These are phyloP conservation scores for Taphrina sp. DNA, from an alignment of 1,139 yeast genomes.

Conservation along the genomic window DNA sequence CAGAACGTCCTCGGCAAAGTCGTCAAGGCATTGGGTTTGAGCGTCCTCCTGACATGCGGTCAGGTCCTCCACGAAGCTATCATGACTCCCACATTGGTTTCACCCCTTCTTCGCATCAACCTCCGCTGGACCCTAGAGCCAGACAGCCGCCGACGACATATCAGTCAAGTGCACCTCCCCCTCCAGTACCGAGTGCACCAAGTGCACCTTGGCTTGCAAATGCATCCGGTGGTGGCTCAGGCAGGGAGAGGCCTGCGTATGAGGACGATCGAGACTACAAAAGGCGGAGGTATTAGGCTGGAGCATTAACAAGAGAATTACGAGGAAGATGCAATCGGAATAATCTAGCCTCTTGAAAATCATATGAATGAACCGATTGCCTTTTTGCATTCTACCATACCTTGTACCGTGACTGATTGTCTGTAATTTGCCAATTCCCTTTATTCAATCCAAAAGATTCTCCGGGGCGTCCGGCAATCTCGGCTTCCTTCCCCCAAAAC, in stretches of 20 bases:
- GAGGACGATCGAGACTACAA: slow-evolving; percentile 23
- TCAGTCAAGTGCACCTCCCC: slow-evolving; percentile 1
- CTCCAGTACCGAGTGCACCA: slow-evolving; percentile 13
- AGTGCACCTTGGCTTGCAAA: slow-evolving; percentile 28
- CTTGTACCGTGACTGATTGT: too few species aligned
- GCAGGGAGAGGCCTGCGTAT: slow-evolving; percentile 12
- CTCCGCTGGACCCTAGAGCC: slow-evolving; percentile 25
- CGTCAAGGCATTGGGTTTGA: slow-evolving; percentile 27
- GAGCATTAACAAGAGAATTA: too few species aligned
- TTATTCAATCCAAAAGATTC: too few species aligned
- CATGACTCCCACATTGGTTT: slow-evolving; percentile 11
- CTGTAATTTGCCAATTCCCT: too few species aligned
- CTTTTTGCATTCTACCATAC: too few species aligned
- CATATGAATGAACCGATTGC: too few species aligned
- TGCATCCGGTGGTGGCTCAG: neutral
- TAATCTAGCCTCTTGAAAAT: too few species aligned
- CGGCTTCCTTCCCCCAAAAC: too few species aligned
- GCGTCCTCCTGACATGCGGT: slow-evolving; percentile 2
- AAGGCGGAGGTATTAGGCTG: slow-evolving; percentile 15
- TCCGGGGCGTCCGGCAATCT: too few species aligned
- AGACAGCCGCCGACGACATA: slow-evolving; percentile 27
- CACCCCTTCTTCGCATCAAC: slow-evolving; percentile 7
- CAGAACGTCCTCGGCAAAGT: slow-evolving; percentile 21
- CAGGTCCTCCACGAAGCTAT: slow-evolving; percentile 6
- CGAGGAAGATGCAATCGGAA: too few species aligned